Evolutionary conservation across 2,329 filamentous ascomycete species (phyloP).

Genomic region (Canariomyces notabilis): DNA sequence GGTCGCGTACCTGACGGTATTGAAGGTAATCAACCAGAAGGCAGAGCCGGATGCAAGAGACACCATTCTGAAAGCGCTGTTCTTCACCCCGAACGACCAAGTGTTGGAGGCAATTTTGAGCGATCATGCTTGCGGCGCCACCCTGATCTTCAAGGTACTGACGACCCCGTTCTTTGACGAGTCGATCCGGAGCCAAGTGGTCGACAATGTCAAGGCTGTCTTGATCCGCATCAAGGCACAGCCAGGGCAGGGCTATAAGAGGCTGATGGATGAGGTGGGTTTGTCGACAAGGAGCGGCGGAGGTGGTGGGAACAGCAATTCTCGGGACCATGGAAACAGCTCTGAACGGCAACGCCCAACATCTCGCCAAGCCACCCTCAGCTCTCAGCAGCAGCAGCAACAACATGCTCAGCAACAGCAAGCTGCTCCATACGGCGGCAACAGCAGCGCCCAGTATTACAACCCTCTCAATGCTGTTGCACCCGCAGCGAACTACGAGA

Average conservation of each 20-base stretch:
- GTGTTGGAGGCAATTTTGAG: conserved; percentile 84
- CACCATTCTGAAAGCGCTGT: conserved; percentile 80
- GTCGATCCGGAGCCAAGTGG: conserved; percentile 76
- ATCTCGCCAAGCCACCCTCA: conserved; percentile 50
- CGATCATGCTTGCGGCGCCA: conserved; percentile 88
- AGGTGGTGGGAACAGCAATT: conserved; percentile 36
- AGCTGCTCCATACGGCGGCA: conserved; percentile 20
- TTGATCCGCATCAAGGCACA: conserved; percentile 87
- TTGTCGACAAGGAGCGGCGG: conserved; percentile 61
- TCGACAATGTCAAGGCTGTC: conserved; percentile 88
- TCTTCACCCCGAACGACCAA: conserved; percentile 84
- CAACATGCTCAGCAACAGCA: conserved; percentile 11
- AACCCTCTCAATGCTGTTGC: conserved; percentile 43
- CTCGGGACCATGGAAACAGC: conserved; percentile 41
- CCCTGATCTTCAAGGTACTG: conserved; percentile 95
- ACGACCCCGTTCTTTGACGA: conserved; percentile 98
- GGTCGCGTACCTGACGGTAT: conserved; percentile 91
- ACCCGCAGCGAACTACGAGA: conserved; percentile 44
- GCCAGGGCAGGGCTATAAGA: conserved; percentile 93
- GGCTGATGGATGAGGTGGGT: conserved; percentile 96
- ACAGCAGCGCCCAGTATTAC: conserved; percentile 45
- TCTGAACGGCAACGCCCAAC: conserved; percentile 49
- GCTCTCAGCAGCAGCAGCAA: conserved; percentile 31
- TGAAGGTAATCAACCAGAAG: conserved; percentile 98
- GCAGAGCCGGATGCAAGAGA: conserved; percentile 90